Evolutionary conservation across 1,284 basidiomycete genomes (phyloP), one percentile per base, ranked within the genome.

Genomic region (Trametes polyzona): DNA sequence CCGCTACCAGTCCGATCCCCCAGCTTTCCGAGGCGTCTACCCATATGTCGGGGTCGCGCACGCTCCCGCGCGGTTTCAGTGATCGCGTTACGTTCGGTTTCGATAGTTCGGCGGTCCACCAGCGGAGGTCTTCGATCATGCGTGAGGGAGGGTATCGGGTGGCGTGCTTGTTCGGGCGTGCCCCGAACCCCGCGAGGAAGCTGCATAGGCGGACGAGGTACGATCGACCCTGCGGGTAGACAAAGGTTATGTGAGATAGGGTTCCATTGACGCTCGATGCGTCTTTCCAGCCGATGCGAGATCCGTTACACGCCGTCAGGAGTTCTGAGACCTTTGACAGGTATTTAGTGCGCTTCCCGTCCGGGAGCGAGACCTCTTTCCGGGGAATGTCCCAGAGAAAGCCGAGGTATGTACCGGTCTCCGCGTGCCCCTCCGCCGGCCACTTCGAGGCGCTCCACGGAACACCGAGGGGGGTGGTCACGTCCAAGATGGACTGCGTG

Each of bases 11-110:
- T 0, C 76, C 74, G 0, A 78, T 73, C 0, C 78, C 78, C 65
- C 67, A 75, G 8, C 62, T 62, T 0, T 73, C 71, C 0, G 73
- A 77, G 0, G 76, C 74, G 52, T 78, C 74, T 0, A 72, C 68
- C 53, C 56, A 74, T 5, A 74, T 58, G 8, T 52, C 51, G 0
- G 67, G 51, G 32, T 75, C 70, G 0, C 47, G 8, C 0, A 51
- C 12, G 0, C 60, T 51, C 0, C 59, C 67, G 0, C 58, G 55
- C 9, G 65, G 62, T 2, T n/a, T 35, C 12, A 71, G 56, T 1
- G 47, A 54, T 3, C 69, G 57, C n/a, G 47, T 47, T 8, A 58
- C n/a, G 21, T 14, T 27, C 0, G 40, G 39, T 0, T 21, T 2
- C 0, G 35, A 32, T 0, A 77, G 65, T 0, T 39, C 55, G 0